phyloP scores from a whole-genome alignment of 257 asterid species.

The Solanum microdontum region DNA sequence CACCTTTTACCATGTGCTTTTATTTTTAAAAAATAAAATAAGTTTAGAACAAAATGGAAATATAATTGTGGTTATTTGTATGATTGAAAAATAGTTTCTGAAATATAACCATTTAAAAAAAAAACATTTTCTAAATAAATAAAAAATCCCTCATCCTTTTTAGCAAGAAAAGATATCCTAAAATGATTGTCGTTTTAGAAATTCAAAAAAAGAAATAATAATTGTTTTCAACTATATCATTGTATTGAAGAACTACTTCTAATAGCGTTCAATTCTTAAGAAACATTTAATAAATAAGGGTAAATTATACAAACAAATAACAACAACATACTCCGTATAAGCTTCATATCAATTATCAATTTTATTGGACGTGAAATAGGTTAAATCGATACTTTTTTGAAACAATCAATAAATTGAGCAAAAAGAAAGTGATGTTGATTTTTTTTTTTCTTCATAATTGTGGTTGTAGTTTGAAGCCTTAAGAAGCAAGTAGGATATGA shows the following conservation, averaged over 20 bases:
- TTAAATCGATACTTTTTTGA: too few species aligned
- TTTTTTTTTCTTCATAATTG: not conserved
- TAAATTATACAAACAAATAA: too few species aligned
- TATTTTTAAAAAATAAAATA: not conserved
- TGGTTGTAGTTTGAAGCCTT: not conserved
- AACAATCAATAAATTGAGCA: too few species aligned
- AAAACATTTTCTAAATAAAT: not conserved
- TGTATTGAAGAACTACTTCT: not conserved
- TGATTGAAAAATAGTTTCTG: not conserved
- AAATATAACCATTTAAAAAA: not conserved
- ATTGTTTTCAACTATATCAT: not conserved
- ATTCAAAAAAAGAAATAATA: too few species aligned
- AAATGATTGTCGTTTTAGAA: too few species aligned
- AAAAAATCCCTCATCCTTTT: too few species aligned
- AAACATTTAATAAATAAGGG: not conserved
- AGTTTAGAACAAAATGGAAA: not conserved
- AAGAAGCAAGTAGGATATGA: not conserved
- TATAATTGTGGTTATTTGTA: not conserved
- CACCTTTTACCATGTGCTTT: slow-evolving; percentile 3
- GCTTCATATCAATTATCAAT: not conserved
- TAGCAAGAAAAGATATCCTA: not conserved
- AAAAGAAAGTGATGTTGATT: too few species aligned
- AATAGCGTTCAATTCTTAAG: not conserved
- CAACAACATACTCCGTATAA: fast-evolving
- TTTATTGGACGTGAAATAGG: not conserved